Base-by-base conservation (phyloP, 495 filamentous ascomycete species). In the Immersiella caudata region DNA sequence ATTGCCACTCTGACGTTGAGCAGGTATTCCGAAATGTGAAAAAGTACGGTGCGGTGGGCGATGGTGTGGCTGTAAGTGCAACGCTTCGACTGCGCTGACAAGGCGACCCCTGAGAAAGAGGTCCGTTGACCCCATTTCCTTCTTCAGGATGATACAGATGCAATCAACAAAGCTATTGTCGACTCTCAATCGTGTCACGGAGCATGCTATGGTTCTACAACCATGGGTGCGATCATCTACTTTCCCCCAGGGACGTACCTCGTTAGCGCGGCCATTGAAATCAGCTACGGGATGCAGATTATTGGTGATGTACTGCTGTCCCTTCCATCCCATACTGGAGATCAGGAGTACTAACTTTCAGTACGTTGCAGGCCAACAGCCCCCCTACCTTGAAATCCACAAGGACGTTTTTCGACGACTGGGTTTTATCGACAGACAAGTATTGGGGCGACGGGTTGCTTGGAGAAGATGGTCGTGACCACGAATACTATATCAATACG, bases 221-320 rank as follows among this genome's bases (percentile, higher is more conserved):
- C 26, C 14, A 50, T 35, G 25, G 54, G 49, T 7, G 65, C 68
- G 11, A 49, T 73, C 18, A 35, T 73, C 12, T 73, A 73, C 51
- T 70, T 72, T 27, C 70, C 70, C 0, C 20, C 36, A 3, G 71
- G 71, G 5, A 70, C 57, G 7, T 73, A 73, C 49, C 55, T 56
- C n/a, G 60, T 73, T 50, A 68, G 55, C 25, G 55, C 29, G 1
- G 22, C 68, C 20, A 29, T 69, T 0, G 46, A 27, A 16, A n/a
- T 36, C 21, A n/a, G 7, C 6, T 66, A 62, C 35, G 55, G 65
- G 5, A 64, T 63, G 6, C 68, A 70, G 59, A 22, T 65, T 0
- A 61, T 64, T 21, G 64, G 68, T 0, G 62, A 66, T 35, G 46
- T 35, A 18, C n/a, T n/a, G n/a, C n/a, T n/a, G n/a, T n/a, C n/a